phyloP scores from a whole-genome alignment of 306 rosid species.

The Quercus rubra region DNA sequence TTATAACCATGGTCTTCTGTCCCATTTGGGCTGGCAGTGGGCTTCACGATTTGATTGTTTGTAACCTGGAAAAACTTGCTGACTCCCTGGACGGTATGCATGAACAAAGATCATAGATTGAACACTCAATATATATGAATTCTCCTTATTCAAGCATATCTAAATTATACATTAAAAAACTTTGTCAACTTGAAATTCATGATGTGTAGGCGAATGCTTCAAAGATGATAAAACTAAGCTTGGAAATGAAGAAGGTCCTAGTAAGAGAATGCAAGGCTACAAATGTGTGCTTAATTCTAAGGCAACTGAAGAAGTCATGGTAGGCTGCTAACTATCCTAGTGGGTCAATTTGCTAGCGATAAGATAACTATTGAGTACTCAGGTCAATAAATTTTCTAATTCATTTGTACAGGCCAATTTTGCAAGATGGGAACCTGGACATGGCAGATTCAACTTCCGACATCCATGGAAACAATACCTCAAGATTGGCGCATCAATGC shows the following conservation, averaged over 20 bases:
- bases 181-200: constrained; percentile 15
- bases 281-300: constrained; percentile 36
- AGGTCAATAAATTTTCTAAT: neutral
- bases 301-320: constrained; percentile 43
- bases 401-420: constrained; percentile 38
- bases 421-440: constrained; percentile 56
- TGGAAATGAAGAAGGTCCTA: neutral
- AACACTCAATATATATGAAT: too few relatives aligned
- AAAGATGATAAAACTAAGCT: neutral
- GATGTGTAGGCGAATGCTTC: constrained; percentile 28
- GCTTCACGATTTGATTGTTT: neutral
- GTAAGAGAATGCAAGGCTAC: constrained; percentile 23
- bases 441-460: constrained; percentile 39
- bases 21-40: constrained; percentile 1
- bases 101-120: too few relatives aligned
- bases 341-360: neutral
- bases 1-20: neutral
- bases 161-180: too few relatives aligned
- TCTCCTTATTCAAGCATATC: too few relatives aligned
- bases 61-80: neutral
- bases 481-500: constrained; percentile 36
- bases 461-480: constrained; percentile 57
- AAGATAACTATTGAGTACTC: neutral
- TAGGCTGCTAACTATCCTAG: constrained; percentile 8
- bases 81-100: neutral